phyloP scores from a whole-genome alignment of 331 rosid genomes.

The Arachis monticola region DNA sequence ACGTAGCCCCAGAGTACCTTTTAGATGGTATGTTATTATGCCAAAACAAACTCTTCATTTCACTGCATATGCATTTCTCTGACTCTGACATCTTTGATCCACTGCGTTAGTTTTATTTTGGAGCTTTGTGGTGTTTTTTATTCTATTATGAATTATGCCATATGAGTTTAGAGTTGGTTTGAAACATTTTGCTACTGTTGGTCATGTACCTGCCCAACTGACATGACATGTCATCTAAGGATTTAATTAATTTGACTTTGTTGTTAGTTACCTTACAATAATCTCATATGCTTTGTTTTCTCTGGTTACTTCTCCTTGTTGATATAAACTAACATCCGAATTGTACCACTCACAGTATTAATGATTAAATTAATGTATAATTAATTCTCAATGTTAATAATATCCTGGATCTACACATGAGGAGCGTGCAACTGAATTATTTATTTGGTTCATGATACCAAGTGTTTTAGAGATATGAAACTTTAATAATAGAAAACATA shows the following conservation, averaged over 20 bases:
- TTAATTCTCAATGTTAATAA: neutral
- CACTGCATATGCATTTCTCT: slow-evolving; percentile 36
- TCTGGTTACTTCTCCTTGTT: slow-evolving; percentile 13
- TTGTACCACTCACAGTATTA: neutral
- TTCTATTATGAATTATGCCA: slow-evolving; percentile 25
- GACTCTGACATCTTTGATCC: slow-evolving; percentile 38
- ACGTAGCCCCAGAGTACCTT: slow-evolving; percentile 95
- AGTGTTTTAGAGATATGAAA: no score
- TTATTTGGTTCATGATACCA: neutral
- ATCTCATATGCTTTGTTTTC: slow-evolving; percentile 17
- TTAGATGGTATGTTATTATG: slow-evolving; percentile 69
- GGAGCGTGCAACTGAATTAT: slow-evolving; percentile 1
- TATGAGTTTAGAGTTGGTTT: slow-evolving; percentile 38
- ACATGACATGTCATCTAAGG: slow-evolving; percentile 26
- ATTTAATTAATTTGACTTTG: slow-evolving; percentile 29
- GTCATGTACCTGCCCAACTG: slow-evolving; percentile 34
- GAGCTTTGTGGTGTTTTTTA: slow-evolving; percentile 33
- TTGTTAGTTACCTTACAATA: slow-evolving; percentile 23
- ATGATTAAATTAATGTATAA: neutral
- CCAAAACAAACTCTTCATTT: slow-evolving; percentile 50
- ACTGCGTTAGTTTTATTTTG: slow-evolving; percentile 40
- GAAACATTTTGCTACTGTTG: slow-evolving; percentile 40
- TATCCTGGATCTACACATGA: slow-evolving; percentile 10
- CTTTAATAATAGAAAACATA: no score
- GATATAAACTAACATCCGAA: slow-evolving; percentile 4